A percentile compares a stretch with the other conserved stretches of the same genome.
Evolutionary conservation across 169 alveolate genomes (phyloP).

Genomic region (Condylostoma magnum): DNA sequence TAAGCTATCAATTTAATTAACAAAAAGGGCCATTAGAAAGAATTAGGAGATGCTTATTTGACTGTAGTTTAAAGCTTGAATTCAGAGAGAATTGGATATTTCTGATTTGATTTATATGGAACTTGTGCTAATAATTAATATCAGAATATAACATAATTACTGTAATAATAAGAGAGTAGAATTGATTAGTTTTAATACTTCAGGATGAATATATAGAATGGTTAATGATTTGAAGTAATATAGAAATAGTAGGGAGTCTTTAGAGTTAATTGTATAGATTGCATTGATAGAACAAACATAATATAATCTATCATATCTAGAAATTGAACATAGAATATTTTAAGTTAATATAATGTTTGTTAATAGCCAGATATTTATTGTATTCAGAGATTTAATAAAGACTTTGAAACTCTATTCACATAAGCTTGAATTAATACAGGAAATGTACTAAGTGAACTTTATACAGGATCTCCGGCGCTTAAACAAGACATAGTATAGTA

Average conservation of each 20-base stretch:
- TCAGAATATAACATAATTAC: constrained; percentile 73
- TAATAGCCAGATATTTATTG: constrained; percentile 47
- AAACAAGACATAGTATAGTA: constrained; percentile 91
- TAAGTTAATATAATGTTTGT: constrained; percentile 45
- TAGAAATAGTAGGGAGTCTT: constrained; percentile 88
- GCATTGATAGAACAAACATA: constrained; percentile 97
- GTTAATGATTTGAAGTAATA: constrained; percentile 23
- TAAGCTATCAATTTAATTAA: constrained; percentile 83
- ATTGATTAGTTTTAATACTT: constrained; percentile 26
- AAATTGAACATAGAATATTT: constrained; percentile 52
- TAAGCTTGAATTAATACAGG: constrained; percentile 90
- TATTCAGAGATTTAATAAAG: constrained; percentile 65
- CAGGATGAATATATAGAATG: background rate
- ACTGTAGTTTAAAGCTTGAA: constrained; percentile 28
- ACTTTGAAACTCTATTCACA: constrained; percentile 81
- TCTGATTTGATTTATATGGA: constrained; percentile 92
- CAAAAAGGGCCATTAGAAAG: constrained; percentile 71
- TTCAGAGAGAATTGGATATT: constrained; percentile 49
- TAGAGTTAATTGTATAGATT: constrained; percentile 97
- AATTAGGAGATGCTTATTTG: constrained; percentile 55
- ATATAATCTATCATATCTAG: constrained; percentile 86
- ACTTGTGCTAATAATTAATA: constrained; percentile 90
- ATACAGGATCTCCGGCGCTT: constrained; percentile 92
- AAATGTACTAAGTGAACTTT: constrained; percentile 80
- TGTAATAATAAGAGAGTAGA: constrained; percentile 38